Evolutionary conservation across 1,284 basidiomycete genomes (phyloP), one percentile per base, ranked within the genome.

Genomic region (Nidula niveotomentosa): DNA sequence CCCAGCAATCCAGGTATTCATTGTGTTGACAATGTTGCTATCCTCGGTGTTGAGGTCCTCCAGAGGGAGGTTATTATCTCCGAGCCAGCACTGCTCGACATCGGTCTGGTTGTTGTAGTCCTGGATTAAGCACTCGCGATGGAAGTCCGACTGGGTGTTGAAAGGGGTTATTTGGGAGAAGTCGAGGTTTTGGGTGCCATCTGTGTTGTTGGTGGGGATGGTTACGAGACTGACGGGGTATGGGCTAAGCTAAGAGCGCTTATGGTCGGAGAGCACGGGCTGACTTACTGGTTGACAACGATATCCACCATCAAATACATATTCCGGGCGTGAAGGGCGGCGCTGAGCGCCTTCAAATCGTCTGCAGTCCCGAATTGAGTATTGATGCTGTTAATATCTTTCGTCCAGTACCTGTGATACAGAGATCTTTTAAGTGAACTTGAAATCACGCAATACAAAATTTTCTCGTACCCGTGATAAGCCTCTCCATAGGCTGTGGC

Each of bases 231-330:
- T 54, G 39, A 36, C 34, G 49, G 55, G 37, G 53, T 54, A 9
- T 56, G 48, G 41, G 54, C 8, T 30, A 46, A 37, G 17, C 36
- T n/a, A 43, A 41, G 8, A 45, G 18, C 30, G 30, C 30, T 30
- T 30, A 30, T 30, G 30, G 30, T 30, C 30, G 30, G 30, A 4
- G 30, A 30, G 30, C 30, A 30, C 30, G 30, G 30, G 30, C 30
- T 6, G 5, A 61, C 83, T 58, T 86, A 80, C 69, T 90, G 85
- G 71, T 91, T 91, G 53, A 90, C 80, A 53, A 90, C 88, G 50
- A 91, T 73, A 65, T 92, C 89, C 56, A 92, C 76, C 90, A 92
- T 91, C 63, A 93, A 75, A 64, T 83, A 88, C 87, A 92, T 92
- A 33, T 76, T 79, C 33, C 87, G 78, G 13, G 69, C 65, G 65